phyloP scores from a whole-genome alignment of 2,329 filamentous ascomycete species.

The Fusarium papillatum region DNA sequence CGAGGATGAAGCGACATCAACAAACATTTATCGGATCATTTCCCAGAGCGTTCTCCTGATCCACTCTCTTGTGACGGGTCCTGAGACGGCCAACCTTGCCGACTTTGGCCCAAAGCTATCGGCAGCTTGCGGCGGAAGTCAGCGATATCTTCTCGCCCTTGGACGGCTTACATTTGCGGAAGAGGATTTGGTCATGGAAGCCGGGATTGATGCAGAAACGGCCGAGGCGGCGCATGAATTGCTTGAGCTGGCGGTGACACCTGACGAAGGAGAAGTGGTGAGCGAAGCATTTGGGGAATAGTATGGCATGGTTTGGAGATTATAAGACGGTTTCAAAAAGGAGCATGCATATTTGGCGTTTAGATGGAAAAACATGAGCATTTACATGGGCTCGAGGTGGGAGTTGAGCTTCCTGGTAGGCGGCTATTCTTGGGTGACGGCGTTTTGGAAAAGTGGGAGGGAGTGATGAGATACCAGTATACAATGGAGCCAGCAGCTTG shows the following conservation, averaged over 20 bases:
- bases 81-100: conserved; percentile 57
- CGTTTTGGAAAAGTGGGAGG: conserved; percentile 14
- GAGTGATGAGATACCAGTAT: conserved; percentile 27
- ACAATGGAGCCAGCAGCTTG: neutral
- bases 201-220: conserved; percentile 81
- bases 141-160: conserved; percentile 86
- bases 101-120: conserved; percentile 81
- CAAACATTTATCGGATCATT: conserved; percentile 60
- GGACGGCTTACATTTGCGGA: conserved; percentile 88
- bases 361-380: conserved; percentile 13
- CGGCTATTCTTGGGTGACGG: conserved; percentile 4
- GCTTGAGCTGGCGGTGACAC: conserved; percentile 84
- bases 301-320: neutral
- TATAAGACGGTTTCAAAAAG: neutral
- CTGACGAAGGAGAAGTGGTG: conserved; percentile 71
- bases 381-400: conserved; percentile 1
- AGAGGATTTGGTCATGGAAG: conserved; percentile 83
- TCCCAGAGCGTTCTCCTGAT: conserved; percentile 63
- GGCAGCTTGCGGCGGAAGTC: conserved; percentile 77
- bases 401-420: neutral
- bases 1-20: conserved; percentile 35
- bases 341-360: conserved; percentile 24
- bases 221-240: conserved; percentile 86
- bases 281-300: conserved; percentile 57
- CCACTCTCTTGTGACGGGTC: conserved; percentile 65